Evolutionary conservation across 2,329 filamentous ascomycete genomes (phyloP), one percentile per base, ranked within the genome.

Genomic region (Talaromyces atroroseus): DNA sequence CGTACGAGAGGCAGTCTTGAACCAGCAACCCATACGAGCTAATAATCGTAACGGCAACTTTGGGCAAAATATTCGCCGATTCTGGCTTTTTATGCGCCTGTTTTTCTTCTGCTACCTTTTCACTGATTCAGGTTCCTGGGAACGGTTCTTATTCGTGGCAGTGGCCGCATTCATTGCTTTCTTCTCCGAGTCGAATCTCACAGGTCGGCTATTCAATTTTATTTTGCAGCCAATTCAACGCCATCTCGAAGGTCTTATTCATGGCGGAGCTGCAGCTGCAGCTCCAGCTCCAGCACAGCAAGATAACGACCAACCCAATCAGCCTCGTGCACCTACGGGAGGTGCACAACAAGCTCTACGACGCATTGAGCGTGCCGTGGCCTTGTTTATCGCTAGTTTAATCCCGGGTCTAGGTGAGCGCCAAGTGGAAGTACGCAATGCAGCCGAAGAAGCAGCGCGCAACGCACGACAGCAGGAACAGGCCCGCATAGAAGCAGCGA

Each of bases 361-460:
- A 45, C 74, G 76, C 1, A 66, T 76, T 0, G 83, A 86, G 65
- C 74, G 83, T 38, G 79, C 79, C 1, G 64, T 82, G 42, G 81
- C 81, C n/a, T 71, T 86, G n/a, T 83, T 86, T 58, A 66, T 86
- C 34, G 83, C 82, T 0, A 84, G 80, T 66, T 65, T 86, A 50
- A 79, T 83, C 65, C 83, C 83, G 0, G 83, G 83, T 0, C 75
- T 86, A 24, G 83, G 83, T 0, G 83, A 86, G 65, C 73, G 81
- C 7, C 81, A 84, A 65, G 80, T 86, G 14, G 73, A 77, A 60
- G 82, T 80, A 24, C 74, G 80, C 57, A 78, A 81, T 62, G 78
- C 79, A 53, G 74, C 79, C 10, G 74, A 79, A 16, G 75, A 79
- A 60, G 73, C 73, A 18, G 68, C 65, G 48, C 63, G 62, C 16